Base-by-base conservation (phyloP, 805 yeast genomes). In the Kazachstania kunashirensis region DNA sequence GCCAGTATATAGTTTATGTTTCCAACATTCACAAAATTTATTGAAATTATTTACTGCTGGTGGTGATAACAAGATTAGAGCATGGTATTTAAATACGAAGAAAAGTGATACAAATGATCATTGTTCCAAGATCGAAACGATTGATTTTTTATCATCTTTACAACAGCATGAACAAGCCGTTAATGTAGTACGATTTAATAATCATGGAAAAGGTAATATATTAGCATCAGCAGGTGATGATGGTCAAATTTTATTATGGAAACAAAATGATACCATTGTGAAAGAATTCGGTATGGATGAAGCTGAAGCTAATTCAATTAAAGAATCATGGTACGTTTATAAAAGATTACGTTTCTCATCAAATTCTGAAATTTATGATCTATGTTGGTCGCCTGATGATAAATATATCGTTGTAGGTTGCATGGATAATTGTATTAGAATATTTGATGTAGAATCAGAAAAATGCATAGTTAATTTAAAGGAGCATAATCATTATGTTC, bases 141-240 rank as follows among this genome's bases (percentile, higher is more conserved):
- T 86, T 13, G 81, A 77, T 42, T 89, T 86, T 55, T 63, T 86
- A 20, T 73, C 92, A 13, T 84, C 96, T 0, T 67, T 92, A 34
- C 59, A 80, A 3, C 86, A 85, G 48, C 98, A 92, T 55, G 83
- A 92, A 2, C 95, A 86, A 55, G 96, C 97, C 0, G 96, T 92
- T 15, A 92, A 92, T 53, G 88, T 77, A 24, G 95, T 84, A 5
- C 63, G 95, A 35, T 92, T 88, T 53, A 79, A 52, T 29, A 77
- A 79, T 2, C 18, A 23, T 29, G 60, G 57, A 17, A 10, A 19
- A 3, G 96, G 96, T 1, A 67, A 71, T 33, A 45, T 70, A 6
- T 63, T 92, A 16, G 97, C 97, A 0, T 72, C 89, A 0, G 96
- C 95, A 0, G 94, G 96, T 3, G 99, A 92, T 53, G 98, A 92